Evolutionary conservation across 768 basidiomycete species (phyloP).

Genomic region (Leucosporidium creatinivorum): DNA sequence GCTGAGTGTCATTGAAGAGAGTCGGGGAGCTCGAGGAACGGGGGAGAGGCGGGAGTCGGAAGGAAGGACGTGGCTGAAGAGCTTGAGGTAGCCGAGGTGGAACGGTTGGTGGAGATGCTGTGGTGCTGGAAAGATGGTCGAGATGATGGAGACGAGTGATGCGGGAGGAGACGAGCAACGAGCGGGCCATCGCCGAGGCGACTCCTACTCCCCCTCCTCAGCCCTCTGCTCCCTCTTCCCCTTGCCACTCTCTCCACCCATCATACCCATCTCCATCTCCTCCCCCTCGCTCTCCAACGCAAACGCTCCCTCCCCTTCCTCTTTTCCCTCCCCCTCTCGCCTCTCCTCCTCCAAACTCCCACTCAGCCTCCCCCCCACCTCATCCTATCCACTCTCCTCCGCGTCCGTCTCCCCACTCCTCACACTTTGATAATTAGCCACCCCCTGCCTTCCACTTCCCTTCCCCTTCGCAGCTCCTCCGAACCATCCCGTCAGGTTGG

Average conservation of each 20-base stretch:
- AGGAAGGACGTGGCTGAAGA: too few relatives aligned
- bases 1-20: not conserved
- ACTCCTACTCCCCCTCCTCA: too few relatives aligned
- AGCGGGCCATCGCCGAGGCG: not conserved
- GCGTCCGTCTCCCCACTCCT: not conserved
- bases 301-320: not conserved
- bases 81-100: not conserved
- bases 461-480: not conserved
- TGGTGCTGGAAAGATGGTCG: not conserved
- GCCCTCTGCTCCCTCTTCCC: too few relatives aligned
- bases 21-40: not conserved
- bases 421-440: conserved; percentile 1
- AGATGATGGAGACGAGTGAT: not conserved
- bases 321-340: not conserved
- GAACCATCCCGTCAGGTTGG: not conserved
- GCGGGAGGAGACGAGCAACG: not conserved
- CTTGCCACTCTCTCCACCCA: not conserved
- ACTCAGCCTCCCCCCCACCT: not conserved
- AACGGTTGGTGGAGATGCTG: not conserved
- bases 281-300: not conserved
- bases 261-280: not conserved
- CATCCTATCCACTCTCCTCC: conserved; percentile 1
- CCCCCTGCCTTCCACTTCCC: not conserved
- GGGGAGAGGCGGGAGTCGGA: not conserved
- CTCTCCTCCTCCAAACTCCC: not conserved